Evolutionary conservation across 495 filamentous ascomycete species (phyloP), one percentile per base, ranked within the genome.

Genomic region (Penicillium canescens): DNA sequence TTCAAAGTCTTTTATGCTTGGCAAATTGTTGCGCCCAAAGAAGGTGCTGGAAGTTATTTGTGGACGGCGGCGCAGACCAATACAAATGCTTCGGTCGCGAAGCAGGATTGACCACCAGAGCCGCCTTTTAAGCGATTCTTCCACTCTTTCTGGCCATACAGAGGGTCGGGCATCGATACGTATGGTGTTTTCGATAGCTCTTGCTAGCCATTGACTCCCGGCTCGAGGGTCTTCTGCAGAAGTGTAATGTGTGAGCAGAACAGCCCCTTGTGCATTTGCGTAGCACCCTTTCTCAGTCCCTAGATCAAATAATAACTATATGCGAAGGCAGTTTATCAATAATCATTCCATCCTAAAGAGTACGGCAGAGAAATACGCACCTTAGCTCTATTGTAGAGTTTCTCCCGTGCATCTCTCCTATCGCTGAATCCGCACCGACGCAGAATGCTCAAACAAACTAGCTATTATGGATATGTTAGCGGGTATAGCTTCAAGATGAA

Each of bases 81-180:
- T 71, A 31, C 69, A 69, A 9, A 81, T 44, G 33, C 76, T 76
- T 34, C 77, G 72, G 62, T 81, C 78, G 28, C 78, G 76, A 3
- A 81, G 67, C 24, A 80, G 56, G 38, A 77, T 76, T 14, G 74
- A 75, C 77, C 78, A 79, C 76, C 75, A 79, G 18, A 80, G 52
- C 5, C 77, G 66, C 53, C 78, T 79, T 42, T 68, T 73, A 14
- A 70, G 47, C 0, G 61, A 59, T 0, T 59, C 41, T 16, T 59
- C 56, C 21, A 69, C 18, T 20, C 56, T 51, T 14, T 63, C 61
- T 0, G 16, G 2, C 11, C 42, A 37, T 6, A 40, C 0, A 1
- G 54, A 54, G 14, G 69, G 68, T 23, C 75, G 68, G 3, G 69
- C 68, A 33, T 74, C 71, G 10, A 77, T 65, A 12, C 68, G 70